These are phyloP conservation scores for Prototheca wickerhamii DNA, from an alignment of 163 green algal genomes.

Conservation along the genomic window DNA sequence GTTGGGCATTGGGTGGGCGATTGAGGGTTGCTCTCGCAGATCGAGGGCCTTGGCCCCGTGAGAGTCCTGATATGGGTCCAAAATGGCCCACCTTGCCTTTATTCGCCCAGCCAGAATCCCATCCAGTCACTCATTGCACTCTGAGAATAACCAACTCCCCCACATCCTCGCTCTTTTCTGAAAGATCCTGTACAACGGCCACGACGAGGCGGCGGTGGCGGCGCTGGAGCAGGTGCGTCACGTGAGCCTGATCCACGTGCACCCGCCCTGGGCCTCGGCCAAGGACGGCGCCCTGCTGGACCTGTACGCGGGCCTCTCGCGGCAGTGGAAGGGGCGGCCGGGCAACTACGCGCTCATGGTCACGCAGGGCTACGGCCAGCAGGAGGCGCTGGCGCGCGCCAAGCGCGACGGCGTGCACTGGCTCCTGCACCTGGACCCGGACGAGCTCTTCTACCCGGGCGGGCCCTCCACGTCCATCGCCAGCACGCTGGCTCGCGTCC, in stretches of 20 bases:
- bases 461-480: slow-evolving; percentile 3
- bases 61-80: no score
- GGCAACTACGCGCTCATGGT: slow-evolving; percentile 60
- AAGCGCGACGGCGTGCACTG: slow-evolving; percentile 28
- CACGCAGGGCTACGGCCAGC: slow-evolving; percentile 42
- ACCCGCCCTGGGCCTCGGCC: slow-evolving; percentile 24
- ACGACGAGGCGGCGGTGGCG: slow-evolving; percentile 28
- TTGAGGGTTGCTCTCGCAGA: no score
- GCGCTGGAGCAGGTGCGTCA: slow-evolving; percentile 15
- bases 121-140: no score
- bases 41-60: no score
- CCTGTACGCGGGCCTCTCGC: background rate
- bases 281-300: slow-evolving; percentile 18
- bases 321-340: slow-evolving; percentile 27
- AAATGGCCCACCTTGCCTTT: no score
- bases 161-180: background rate
- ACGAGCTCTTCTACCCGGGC: slow-evolving; percentile 47
- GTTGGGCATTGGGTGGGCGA: no score
- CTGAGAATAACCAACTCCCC: no score
- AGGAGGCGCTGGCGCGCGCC: slow-evolving; percentile 24
- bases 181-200: slow-evolving; percentile 40
- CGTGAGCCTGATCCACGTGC: slow-evolving; percentile 37
- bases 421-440: slow-evolving; percentile 56
- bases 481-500: slow-evolving; percentile 4
- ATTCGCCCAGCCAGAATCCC: no score